Percentiles rank a stretch among this genome's conserved stretches.
Evolutionary conservation across 768 basidiomycete species (phyloP).

Genomic region (Suillus cothurnatus): DNA sequence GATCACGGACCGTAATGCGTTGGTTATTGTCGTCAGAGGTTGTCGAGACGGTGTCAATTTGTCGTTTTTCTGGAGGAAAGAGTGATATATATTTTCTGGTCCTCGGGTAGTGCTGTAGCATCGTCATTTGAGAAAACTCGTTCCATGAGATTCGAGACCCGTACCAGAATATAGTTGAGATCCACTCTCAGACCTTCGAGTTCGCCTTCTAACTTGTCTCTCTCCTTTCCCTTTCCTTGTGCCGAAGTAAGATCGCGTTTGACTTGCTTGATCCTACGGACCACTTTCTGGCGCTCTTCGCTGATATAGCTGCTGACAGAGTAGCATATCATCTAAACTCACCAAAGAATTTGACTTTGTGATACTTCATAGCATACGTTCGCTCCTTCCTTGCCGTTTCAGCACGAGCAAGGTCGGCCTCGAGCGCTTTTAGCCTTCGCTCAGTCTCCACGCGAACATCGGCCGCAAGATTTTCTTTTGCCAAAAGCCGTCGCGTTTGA

Average conservation of each 20-base stretch:
- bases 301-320: constrained; percentile 1
- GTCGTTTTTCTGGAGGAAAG: constrained; percentile 70
- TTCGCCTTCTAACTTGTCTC: constrained; percentile 44
- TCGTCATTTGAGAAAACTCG: not conserved
- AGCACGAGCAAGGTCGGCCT: constrained; percentile 69
- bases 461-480: constrained; percentile 86
- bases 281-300: constrained; percentile 84
- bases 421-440: constrained; percentile 72
- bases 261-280: constrained; percentile 72
- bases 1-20: constrained; percentile 58
- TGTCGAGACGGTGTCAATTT: constrained; percentile 9
- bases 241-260: constrained; percentile 52
- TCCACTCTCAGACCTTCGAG: constrained; percentile 76
- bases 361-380: constrained; percentile 75
- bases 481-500: constrained; percentile 80
- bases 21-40: constrained; percentile 41
- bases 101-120: constrained; percentile 76
- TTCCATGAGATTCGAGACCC: constrained; percentile 14
- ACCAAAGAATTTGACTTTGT: constrained; percentile 96
- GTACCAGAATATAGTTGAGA: constrained; percentile 86
- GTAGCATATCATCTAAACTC: constrained; percentile 18
- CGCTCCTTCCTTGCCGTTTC: constrained; percentile 70
- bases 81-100: constrained; percentile 87
- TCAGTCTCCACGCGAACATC: constrained; percentile 83
- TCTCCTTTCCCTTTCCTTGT: constrained; percentile 39